Evolutionary conservation across 371 early-diverging fungal genomes (phyloP), one percentile per base, ranked within the genome.

Genomic region (Blastocladiella emersonii): DNA sequence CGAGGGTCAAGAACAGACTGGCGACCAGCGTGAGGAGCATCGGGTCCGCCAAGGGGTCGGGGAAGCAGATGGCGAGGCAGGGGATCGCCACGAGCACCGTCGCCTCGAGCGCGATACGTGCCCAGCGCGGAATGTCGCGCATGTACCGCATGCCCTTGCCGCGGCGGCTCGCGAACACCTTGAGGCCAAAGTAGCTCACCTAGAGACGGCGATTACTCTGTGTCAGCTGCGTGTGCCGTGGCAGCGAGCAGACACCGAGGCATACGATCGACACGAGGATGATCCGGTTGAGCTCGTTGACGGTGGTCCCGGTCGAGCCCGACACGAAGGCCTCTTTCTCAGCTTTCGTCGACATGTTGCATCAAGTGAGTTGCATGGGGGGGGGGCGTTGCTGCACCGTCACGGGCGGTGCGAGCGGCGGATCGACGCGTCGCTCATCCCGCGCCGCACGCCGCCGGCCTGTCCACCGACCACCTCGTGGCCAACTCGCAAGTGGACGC

Each of bases 241-340:
- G 70, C 51, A 74, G 60, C 62, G 66, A 63, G 56, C 67, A 67
- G 34, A 66, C 63, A n/a, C 65, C 43, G n/a, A 49, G 19, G 15
- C n/a, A 27, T 30, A 84, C 83, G 65, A 80, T 71, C 34, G 81
- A 66, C 1, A 82, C 73, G 1, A 74, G 69, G 51, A 84, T 75
- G 25, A 85, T 75, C 15, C 70, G 61, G 41, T 76, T 79, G 21
- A 85, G 72, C 61, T 89, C 89, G 27, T 41, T 35, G 60, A 84
- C 72, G n/a, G 82, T 76, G 0, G 86, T 83, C n/a, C 88, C 90
- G 21, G 74, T 71, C 65, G 79, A 84, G 51, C 84, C 81, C 2
- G 81, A 70, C 4, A 87, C 88, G 76, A 84, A 85, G 19, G 73
- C 76, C 65, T 86, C 87, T 69, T 89, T 84, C 12, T 76, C 86